Evolutionary conservation across 371 early-diverging fungal species (phyloP), one percentile per base, ranked within the genome.

Genomic region (Catenaria anguillulae): DNA sequence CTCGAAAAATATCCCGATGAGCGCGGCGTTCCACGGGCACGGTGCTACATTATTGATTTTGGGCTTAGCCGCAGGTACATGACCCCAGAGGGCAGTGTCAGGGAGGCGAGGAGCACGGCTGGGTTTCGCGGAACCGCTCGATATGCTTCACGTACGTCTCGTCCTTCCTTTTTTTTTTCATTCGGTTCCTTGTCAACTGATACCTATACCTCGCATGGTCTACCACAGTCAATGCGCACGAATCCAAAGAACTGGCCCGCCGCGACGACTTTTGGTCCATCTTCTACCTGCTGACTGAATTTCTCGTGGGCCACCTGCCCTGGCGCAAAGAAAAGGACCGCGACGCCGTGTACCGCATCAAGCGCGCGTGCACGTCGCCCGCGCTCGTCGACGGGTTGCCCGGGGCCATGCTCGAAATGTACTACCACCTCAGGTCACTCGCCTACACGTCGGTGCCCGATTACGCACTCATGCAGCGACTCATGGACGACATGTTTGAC

Each of bases 221-320:
- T 40, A 10, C 5, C 17, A 21, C 21, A 55, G 55, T 58, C 26
- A 35, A 33, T 36, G 61, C 61, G 34, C 46, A 37, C 46, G 46
- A 56, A 29, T 29, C 36, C 23, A 65, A 70, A 67, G 80, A 86
- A 24, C 72, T 82, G 15, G 74, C 79, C 33, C 73, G 84, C 45
- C 78, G 75, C 48, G 87, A 86, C 65, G 87, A 86, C 70, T 63
- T 86, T n/a, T 84, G 84, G 78, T 75, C 78, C 26, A 69, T 84
- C 17, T 81, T 82, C n/a, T 86, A 83, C 69, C 68, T 81, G n/a
- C 34, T 84, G 8, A 71, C 84, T 23, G 85, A 84, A 66, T 80
- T 80, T 58, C 48, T 77, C 1, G 76, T 69, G n/a, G 87, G 87
- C 33, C 60, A 62, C 24, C 72, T 86, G 13, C 87, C 87, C 10